Conservation (phyloP, 2,329 filamentous ascomycete genomes). For the Fusarium hostae region DNA sequence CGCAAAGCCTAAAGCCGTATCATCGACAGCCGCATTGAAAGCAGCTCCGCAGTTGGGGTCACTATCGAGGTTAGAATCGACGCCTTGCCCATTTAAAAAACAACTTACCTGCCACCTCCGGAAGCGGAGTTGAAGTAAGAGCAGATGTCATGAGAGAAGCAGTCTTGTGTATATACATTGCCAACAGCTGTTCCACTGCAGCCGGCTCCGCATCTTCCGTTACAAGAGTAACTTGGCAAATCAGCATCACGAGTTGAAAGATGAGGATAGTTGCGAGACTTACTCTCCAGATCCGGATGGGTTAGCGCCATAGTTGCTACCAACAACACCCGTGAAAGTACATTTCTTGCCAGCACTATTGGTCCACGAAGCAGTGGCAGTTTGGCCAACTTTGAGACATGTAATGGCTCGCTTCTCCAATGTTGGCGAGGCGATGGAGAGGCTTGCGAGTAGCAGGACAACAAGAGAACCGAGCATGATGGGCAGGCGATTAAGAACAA, state of each 20-base stretch:
- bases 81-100: rapidly evolving
- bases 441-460: slow-evolving; percentile 4
- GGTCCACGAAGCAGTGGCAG: slow-evolving; percentile 59
- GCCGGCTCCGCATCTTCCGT: slow-evolving; percentile 60
- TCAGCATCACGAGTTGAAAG: background rate
- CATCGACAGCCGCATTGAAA: slow-evolving; percentile 56
- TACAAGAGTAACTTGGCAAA: slow-evolving; percentile 58
- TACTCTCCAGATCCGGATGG: slow-evolving; percentile 56
- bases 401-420: slow-evolving; percentile 35
- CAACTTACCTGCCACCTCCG: slow-evolving; percentile 56
- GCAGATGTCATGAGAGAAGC: slow-evolving; percentile 62
- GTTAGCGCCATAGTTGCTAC: slow-evolving; percentile 60
- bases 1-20: slow-evolving; percentile 51
- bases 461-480: slow-evolving; percentile 23
- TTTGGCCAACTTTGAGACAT: slow-evolving; percentile 40
- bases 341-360: slow-evolving; percentile 56
- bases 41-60: slow-evolving; percentile 61
- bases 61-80: slow-evolving; percentile 41
- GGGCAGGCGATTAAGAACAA: background rate
- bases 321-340: slow-evolving; percentile 57
- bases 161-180: slow-evolving; percentile 62
- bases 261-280: slow-evolving; percentile 13
- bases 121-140: slow-evolving; percentile 61
- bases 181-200: slow-evolving; percentile 57
- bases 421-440: slow-evolving; percentile 23